These are phyloP conservation scores for Pelargonium australe DNA, from an alignment of 441 rosid species.

Conservation along the genomic window DNA sequence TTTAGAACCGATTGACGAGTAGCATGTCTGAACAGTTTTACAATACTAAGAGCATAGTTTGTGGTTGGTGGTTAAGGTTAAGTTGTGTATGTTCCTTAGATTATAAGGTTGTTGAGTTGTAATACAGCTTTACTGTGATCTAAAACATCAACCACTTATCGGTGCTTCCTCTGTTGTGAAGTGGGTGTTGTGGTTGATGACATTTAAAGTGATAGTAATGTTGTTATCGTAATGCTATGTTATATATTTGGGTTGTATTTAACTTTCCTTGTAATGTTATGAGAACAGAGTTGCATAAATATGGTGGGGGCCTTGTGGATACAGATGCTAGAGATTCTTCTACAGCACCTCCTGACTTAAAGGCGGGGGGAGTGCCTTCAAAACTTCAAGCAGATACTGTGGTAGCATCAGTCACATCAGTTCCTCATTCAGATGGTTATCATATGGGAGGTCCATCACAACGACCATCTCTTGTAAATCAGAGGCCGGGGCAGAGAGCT, in stretches of 20 bases:
- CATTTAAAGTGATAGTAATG: not conserved
- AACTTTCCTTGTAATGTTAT: conserved; percentile 6
- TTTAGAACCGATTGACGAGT: too few relatives aligned
- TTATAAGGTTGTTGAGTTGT: not conserved
- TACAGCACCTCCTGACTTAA: conserved; percentile 37
- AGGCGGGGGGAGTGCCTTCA: conserved; percentile 46
- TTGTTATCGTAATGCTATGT: not conserved
- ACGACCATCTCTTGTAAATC: conserved; percentile 43
- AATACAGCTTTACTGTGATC: not conserved
- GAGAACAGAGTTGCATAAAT: conserved; percentile 64
- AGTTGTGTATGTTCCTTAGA: not conserved
- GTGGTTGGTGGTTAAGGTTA: not conserved
- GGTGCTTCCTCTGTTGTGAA: not conserved
- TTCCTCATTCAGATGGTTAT: conserved; percentile 48
- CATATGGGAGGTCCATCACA: conserved; percentile 62
- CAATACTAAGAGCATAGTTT: not conserved
- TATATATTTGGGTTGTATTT: not conserved
- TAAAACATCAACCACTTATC: not conserved
- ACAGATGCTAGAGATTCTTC: conserved; percentile 45
- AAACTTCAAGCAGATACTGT: conserved; percentile 45
- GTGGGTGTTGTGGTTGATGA: not conserved
- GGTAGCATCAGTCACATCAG: conserved; percentile 38
- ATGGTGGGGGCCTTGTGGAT: conserved; percentile 69
- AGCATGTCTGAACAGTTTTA: not conserved
- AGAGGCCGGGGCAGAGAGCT: conserved; percentile 62